Conservation (phyloP, 306 rosid genomes). For the Vigna nakashimae region DNA sequence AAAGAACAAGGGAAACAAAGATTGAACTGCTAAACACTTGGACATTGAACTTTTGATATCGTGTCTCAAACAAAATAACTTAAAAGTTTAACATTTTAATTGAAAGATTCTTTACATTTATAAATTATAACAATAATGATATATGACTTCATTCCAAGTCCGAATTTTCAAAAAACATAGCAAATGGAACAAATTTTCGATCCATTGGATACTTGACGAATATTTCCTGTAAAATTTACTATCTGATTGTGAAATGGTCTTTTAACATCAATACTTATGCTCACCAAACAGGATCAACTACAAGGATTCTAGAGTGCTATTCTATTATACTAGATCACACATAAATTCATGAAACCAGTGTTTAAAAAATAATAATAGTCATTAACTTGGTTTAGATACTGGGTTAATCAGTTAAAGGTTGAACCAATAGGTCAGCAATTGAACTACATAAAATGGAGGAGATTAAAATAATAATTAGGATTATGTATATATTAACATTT, state of each 20-base stretch:
- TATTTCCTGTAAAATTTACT: background rate
- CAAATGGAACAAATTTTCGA: background rate
- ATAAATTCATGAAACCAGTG: too few species aligned
- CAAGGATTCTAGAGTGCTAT: background rate
- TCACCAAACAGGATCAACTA: background rate
- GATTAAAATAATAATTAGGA: too few species aligned
- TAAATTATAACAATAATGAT: background rate
- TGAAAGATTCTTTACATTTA: background rate
- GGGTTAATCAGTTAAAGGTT: too few species aligned
- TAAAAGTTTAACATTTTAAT: background rate
- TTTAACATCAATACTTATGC: background rate
- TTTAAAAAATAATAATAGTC: too few species aligned
- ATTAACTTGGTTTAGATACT: too few species aligned
- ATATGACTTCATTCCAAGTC: background rate
- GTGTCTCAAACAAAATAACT: background rate
- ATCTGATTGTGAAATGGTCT: background rate
- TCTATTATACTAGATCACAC: background rate
- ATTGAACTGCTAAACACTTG: too few species aligned
- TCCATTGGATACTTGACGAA: background rate
- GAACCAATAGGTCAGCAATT: too few species aligned
- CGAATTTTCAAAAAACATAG: background rate
- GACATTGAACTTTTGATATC: too few species aligned
- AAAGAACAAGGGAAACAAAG: too few species aligned
- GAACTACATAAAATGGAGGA: too few species aligned
- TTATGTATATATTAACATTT: too few species aligned